Evolutionary conservation across 768 basidiomycete species (phyloP), one percentile per base, ranked within the genome.

Genomic region (Phylloporus sp.): DNA sequence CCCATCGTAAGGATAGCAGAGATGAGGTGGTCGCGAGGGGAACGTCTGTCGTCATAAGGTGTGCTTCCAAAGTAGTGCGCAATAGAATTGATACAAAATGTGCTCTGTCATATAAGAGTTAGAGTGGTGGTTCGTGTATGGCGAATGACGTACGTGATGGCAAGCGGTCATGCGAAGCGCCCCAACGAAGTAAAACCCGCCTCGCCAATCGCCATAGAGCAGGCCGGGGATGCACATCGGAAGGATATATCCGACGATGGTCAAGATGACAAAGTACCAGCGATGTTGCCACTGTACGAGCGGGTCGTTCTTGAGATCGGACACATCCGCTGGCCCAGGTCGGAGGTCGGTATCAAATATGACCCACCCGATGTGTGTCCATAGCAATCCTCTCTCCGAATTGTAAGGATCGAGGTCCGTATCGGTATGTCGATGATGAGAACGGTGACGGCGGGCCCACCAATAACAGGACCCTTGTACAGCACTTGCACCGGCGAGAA

Each of bases 291-390:
- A 89, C 55, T 79, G 78, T 35, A 92, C 74, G 37, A 90, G 76
- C 34, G 72, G 65, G 67, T 88, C 83, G 17, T 79, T 76, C 29
- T 75, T 73, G 24, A 92, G 67, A 68, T 92, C 89, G 4, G 84
- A 82, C 22, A 81, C 67, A 59, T 90, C 88, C 22, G 79, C 79
- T 22, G 75, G 70, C 3, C 89, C 89, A n/a, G 85, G 77, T 48
- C 74, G 79, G 37, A 86, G 71, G 42, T 79, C 71, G 22, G 86
- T 81, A 60, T 86, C 85, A 66, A 90, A 77, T 51, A 92, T 58
- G 74, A 89, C 84, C 89, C 89, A 86, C n/a, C 84, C 84, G 35
- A 88, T 68, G 66, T 90, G 88, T 1, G 87, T 82, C 82, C 83
- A 86, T 35, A 85, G 71, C 44, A 89, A 70, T 18, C 88, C 88